Conservation (phyloP, 306 rosid species). For the Citrullus mucosospermus region DNA sequence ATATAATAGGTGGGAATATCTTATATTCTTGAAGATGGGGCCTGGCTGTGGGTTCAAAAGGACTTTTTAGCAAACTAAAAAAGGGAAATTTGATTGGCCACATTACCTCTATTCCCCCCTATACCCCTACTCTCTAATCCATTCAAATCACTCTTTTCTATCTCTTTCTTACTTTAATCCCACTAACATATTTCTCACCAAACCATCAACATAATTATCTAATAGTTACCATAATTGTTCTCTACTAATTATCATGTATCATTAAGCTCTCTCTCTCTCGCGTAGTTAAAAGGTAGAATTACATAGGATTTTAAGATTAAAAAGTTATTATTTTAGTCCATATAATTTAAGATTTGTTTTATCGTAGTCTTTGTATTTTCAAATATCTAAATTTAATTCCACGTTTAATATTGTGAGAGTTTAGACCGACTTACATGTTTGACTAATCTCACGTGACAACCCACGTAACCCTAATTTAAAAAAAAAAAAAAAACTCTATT, state of each 20-base stretch:
- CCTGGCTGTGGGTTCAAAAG: background rate
- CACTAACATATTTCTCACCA: background rate
- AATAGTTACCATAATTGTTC: background rate
- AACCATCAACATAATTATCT: background rate
- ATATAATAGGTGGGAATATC: background rate
- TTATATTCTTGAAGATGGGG: background rate
- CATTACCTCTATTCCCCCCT: background rate
- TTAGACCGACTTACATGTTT: no score
- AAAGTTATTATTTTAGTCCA: no score
- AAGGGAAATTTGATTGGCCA: background rate
- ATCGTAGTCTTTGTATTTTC: no score
- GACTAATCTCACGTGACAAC: no score
- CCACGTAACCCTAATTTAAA: no score
- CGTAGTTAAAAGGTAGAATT: no score
- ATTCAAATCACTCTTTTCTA: background rate
- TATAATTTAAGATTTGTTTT: no score
- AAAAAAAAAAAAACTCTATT: no score
- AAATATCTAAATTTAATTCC: no score
- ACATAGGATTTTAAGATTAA: no score
- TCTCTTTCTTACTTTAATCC: background rate
- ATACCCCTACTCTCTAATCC: background rate
- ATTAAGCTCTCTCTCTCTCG: background rate
- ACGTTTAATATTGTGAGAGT: no score
- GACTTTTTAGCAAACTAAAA: background rate
- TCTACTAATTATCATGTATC: background rate